Conservation (phyloP, 169 alveolate species). For the Plasmodium relictum region DNA sequence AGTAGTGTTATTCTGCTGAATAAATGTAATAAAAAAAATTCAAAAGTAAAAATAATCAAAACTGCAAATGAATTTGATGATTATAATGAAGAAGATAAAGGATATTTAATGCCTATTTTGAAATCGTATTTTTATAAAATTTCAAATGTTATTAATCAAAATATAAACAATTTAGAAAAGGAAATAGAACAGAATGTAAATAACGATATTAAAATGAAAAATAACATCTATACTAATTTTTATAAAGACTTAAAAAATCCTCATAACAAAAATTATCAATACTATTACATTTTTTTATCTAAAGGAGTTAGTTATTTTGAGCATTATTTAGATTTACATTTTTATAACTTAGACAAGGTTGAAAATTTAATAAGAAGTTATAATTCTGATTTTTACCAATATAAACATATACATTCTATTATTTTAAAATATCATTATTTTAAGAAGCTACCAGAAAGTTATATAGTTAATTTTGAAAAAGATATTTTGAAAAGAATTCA, state of each 20-base stretch:
- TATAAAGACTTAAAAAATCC: slow-evolving; percentile 55
- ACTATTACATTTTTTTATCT: slow-evolving; percentile 51
- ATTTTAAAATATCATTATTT: slow-evolving; percentile 45
- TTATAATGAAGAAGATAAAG: background rate
- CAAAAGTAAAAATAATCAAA: background rate
- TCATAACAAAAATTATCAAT: slow-evolving; percentile 8
- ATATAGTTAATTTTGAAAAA: slow-evolving; percentile 39
- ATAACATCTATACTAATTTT: slow-evolving; percentile 41
- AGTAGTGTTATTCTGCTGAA: background rate
- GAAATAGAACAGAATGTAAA: slow-evolving; percentile 45
- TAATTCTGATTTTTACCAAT: slow-evolving; percentile 58
- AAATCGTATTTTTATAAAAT: slow-evolving; percentile 24
- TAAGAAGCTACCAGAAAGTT: slow-evolving; percentile 47
- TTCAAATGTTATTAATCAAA: slow-evolving; percentile 38
- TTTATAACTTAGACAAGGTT: slow-evolving; percentile 34
- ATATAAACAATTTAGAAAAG: slow-evolving; percentile 60
- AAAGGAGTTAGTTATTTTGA: slow-evolving; percentile 45
- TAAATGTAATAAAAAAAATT: background rate
- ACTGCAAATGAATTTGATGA: slow-evolving; percentile 3
- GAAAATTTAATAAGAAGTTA: slow-evolving; percentile 31
- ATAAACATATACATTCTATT: slow-evolving; percentile 62
- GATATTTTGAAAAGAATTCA: slow-evolving; percentile 21
- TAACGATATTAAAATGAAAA: slow-evolving; percentile 18
- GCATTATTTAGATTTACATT: slow-evolving; percentile 75
- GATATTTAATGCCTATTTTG: slow-evolving; percentile 19